Evolutionary conservation across 768 basidiomycete species (phyloP), one percentile per base, ranked within the genome.

Genomic region (Lanmaoa rubissima): DNA sequence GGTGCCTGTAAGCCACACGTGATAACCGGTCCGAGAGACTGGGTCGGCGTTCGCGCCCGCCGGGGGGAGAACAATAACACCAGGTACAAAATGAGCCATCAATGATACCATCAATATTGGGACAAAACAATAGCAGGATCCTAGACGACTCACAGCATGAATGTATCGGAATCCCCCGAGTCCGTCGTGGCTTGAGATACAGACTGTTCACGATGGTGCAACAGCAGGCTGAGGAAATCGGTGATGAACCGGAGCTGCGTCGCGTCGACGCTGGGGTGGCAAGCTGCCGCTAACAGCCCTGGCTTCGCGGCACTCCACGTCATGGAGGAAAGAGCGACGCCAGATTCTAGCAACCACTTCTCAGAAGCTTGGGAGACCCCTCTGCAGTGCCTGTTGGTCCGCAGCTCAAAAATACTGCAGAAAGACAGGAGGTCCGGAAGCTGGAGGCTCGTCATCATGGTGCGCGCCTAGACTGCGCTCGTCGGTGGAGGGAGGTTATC

Each of bases 211-310:
- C 75, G 71, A 55, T 73, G 71, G 54, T 76, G 65, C 21, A 78
- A 59, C 44, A 83, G 52, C 49, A 81, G 58, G 40, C 76, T 75
- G 53, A 81, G 62, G 45, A 85, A 77, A 57, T 86, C 82, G 34
- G 78, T 74, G 48, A 81, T 69, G 36, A 84, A 71, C 34, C 75
- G 71, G 24, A 88, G 70, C 65, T 87, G 86, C 0, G 82, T 71
- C 9, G 73, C 69, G 62, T 86, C 86, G 60, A 79, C 82, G 2
- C 71, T 77, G 9, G 87, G 86, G 61, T 82, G 81, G 62, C 83
- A 85, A 2, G 85, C 74, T 2, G 83, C 75, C 1, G 82, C 83
- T 31, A 86, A 74, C 24, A 88, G 70, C 1, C 83, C 84, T 5
- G 74, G 65, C 57, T 78, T 80, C 46, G 71, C 65, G 31, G 47